Conservation (phyloP, 495 filamentous ascomycete genomes). For the Xylaria venustula region DNA sequence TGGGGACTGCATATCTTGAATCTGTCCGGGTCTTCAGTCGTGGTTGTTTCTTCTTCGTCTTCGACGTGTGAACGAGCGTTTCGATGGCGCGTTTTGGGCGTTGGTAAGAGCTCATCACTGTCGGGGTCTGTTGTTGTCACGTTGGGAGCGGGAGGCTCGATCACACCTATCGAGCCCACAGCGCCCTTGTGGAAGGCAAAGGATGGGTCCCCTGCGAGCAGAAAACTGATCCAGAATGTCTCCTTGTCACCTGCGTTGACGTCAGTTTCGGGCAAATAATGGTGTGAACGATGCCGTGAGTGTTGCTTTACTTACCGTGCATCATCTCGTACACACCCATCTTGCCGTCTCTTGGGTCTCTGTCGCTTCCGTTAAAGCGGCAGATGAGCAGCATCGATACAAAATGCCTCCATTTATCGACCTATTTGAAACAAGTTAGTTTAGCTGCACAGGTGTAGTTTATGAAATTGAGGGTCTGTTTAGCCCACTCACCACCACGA, state of each 20-base stretch:
- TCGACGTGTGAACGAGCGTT: too few relatives aligned
- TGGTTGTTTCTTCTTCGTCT: background rate
- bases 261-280: background rate
- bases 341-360: constrained; percentile 28
- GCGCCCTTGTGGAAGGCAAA: constrained; percentile 31
- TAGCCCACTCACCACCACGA: constrained; percentile 24
- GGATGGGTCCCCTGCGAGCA: constrained; percentile 22
- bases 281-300: background rate
- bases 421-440: background rate
- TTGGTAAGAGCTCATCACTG: too few relatives aligned
- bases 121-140: background rate
- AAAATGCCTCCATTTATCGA: constrained; percentile 26
- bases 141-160: background rate
- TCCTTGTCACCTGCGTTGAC: constrained; percentile 26
- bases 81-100: background rate
- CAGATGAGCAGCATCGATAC: constrained; percentile 28
- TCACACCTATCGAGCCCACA: constrained; percentile 26
- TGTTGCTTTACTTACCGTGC: constrained; percentile 18
- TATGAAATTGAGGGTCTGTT: background rate
- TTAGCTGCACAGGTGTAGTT: background rate
- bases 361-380: constrained; percentile 18
- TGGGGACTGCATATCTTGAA: constrained; percentile 27
- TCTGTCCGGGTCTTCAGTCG: background rate
- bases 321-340: constrained; percentile 27
- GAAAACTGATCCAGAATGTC: constrained; percentile 33